phyloP scores from a whole-genome alignment of 2,329 filamentous ascomycete genomes.

The Exserohilum turcica region DNA sequence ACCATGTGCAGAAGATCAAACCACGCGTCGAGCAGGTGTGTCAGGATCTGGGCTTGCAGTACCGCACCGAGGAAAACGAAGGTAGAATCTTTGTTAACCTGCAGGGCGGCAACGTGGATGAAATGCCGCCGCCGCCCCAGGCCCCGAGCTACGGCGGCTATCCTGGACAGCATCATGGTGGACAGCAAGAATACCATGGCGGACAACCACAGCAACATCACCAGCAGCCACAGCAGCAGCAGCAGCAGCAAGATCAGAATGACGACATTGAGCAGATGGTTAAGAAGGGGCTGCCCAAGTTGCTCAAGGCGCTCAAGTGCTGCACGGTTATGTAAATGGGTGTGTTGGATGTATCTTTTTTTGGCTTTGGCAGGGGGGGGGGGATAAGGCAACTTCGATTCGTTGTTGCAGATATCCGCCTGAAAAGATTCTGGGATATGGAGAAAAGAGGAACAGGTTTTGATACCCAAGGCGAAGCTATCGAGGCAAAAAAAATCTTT shows the following conservation, averaged over 20 bases:
- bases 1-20: constrained; percentile 91
- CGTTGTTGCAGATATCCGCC: too few relatives aligned
- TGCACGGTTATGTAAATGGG: constrained; percentile 74
- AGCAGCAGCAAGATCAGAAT: constrained; percentile 49
- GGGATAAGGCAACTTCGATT: too few relatives aligned
- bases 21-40: constrained; percentile 91
- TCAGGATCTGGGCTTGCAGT: constrained; percentile 79
- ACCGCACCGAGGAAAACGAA: constrained; percentile 83
- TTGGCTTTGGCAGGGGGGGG: too few relatives aligned
- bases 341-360: too few relatives aligned
- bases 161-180: constrained; percentile 51
- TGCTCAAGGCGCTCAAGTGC: constrained; percentile 69
- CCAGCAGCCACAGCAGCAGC: constrained; percentile 29
- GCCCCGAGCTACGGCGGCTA: constrained; percentile 48
- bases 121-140: constrained; percentile 47
- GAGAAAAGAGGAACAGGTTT: too few relatives aligned
- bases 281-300: constrained; percentile 63
- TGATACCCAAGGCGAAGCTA: too few relatives aligned
- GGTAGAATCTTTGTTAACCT: constrained; percentile 89
- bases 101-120: constrained; percentile 65
- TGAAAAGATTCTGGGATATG: too few relatives aligned
- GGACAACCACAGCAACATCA: constrained; percentile 29
- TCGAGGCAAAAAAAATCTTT: too few relatives aligned
- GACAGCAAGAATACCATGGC: constrained; percentile 49
- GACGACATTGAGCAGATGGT: constrained; percentile 65